Conservation (phyloP, 2,329 filamentous ascomycete species). For the Trichoderma sp. region DNA sequence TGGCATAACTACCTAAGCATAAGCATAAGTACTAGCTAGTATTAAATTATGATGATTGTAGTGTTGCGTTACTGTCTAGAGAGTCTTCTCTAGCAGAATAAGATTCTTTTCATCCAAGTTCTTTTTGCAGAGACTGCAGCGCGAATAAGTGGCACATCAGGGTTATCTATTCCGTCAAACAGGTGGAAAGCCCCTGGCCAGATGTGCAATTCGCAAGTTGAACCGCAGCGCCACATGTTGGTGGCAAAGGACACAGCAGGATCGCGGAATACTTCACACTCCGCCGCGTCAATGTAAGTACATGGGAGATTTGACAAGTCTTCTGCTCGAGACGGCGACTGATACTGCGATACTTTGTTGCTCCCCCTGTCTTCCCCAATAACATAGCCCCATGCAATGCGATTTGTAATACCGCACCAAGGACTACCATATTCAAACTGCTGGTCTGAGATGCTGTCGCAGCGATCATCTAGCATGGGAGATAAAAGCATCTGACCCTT, state of each 20-base stretch:
- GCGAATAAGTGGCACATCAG: constrained; percentile 22
- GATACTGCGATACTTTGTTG: constrained; percentile 21
- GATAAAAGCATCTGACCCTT: constrained; percentile 27
- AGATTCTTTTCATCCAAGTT: constrained; percentile 21
- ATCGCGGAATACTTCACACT: constrained; percentile 27
- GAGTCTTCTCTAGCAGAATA: background rate
- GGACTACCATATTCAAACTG: constrained; percentile 27
- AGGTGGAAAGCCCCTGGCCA: constrained; percentile 26
- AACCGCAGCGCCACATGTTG: constrained; percentile 25
- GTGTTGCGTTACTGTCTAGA: no score
- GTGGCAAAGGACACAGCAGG: constrained; percentile 23
- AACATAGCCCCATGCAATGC: constrained; percentile 22
- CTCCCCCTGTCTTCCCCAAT: constrained; percentile 22
- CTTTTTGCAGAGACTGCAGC: constrained; percentile 21
- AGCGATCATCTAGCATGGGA: constrained; percentile 27
- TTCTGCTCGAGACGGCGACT: constrained; percentile 23
- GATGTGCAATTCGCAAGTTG: constrained; percentile 25
- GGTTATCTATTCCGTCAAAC: constrained; percentile 24
- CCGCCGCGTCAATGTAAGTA: constrained; percentile 26
- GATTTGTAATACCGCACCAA: constrained; percentile 22
- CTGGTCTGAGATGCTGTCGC: constrained; percentile 22
- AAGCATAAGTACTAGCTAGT: background rate
- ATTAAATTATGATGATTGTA: background rate
- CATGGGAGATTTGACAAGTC: constrained; percentile 23
- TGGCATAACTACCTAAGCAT: background rate